Evolutionary conservation across 139 green algal genomes (phyloP), one percentile per base, ranked within the genome.

Genomic region (Microglena sp.): DNA sequence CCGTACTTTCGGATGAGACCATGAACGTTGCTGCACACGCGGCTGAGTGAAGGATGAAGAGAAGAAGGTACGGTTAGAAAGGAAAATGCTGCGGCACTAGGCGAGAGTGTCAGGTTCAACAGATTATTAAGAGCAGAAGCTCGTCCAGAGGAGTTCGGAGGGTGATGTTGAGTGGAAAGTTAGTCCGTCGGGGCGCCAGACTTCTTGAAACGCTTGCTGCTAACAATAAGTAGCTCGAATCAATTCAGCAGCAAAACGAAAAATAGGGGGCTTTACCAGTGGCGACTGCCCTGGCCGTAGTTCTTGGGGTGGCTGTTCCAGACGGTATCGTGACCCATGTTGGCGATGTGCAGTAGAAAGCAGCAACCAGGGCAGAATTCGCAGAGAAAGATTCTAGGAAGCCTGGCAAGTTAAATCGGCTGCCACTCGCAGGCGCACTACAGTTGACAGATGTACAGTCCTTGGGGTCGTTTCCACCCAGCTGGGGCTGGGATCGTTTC

Each of bases 1-100:
- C 86, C 85, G 80, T 99, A 99, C 89, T 99, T 99, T 75, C 93
- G 89, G 85, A 99, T 97, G 70, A 99, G 73, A 67, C 85, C 93
- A 75, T 92, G 87, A 64, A 85, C 77, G 84, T 98, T 99, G 69
- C 80, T 81, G 86, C 92, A 99, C 61, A 99, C 94, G 32, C 94
- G 94, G 92, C 92, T 95, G 86, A 67, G 24, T 28, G 64, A 5
- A 55, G 55, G 0, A 33, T 36, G 30, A 43, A 34, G 4, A 45
- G 4, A 15, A 11, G 29, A 4, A 66, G 8, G n/a, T 18, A 32
- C 7, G 31, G 34, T 66, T 15, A 35, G 59, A 15, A 55, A 15
- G 26, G 8, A 15, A 21, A 22, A 55, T 5, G 8, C 11, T 24
- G 59, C 6, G 55, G 32, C 7, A 54, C 24, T 27, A 55, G n/a